These are phyloP conservation scores for Penicillium occitanis DNA, from an alignment of 2,329 filamentous ascomycete genomes.

Conservation along the genomic window DNA sequence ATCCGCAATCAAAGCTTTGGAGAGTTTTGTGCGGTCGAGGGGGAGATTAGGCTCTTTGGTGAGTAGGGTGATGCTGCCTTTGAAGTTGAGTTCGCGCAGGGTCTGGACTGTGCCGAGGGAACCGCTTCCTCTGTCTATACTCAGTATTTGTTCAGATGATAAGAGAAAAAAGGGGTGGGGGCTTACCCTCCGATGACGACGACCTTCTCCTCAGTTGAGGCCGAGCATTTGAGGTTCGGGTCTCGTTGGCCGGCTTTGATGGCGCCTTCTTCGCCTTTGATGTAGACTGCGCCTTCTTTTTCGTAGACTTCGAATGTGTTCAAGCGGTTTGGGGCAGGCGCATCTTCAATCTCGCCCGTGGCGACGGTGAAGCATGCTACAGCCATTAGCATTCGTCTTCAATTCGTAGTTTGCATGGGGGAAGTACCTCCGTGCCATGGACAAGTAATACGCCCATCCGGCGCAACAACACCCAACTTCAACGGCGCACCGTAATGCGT, in stretches of 20 bases:
- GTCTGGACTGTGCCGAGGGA: constrained; percentile 78
- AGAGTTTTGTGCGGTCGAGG: constrained; percentile 92
- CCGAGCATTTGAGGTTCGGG: constrained; percentile 70
- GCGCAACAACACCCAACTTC: constrained; percentile 78
- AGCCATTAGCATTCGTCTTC: not conserved
- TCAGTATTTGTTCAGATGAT: not conserved
- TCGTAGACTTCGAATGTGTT: constrained; percentile 77
- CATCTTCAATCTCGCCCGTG: constrained; percentile 92
- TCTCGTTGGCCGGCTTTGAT: constrained; percentile 75
- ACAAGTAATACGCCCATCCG: constrained; percentile 81
- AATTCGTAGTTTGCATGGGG: not conserved
- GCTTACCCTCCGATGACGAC: constrained; percentile 75
- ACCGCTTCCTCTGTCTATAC: constrained; percentile 67
- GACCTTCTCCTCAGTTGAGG: constrained; percentile 58
- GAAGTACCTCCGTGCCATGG: constrained; percentile 88
- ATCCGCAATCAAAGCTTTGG: constrained; percentile 87
- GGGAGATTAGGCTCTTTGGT: constrained; percentile 80
- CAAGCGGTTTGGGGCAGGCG: constrained; percentile 84
- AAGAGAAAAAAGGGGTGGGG: not conserved
- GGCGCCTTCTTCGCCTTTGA: constrained; percentile 73
- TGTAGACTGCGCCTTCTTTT: constrained; percentile 79
- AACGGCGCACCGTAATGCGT: constrained; percentile 91
- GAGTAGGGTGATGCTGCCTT: constrained; percentile 77
- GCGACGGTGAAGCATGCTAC: constrained; percentile 86
- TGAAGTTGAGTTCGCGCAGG: constrained; percentile 77